Conservation (phyloP, 2,329 filamentous ascomycete species). For the Clonostachys rosea region DNA sequence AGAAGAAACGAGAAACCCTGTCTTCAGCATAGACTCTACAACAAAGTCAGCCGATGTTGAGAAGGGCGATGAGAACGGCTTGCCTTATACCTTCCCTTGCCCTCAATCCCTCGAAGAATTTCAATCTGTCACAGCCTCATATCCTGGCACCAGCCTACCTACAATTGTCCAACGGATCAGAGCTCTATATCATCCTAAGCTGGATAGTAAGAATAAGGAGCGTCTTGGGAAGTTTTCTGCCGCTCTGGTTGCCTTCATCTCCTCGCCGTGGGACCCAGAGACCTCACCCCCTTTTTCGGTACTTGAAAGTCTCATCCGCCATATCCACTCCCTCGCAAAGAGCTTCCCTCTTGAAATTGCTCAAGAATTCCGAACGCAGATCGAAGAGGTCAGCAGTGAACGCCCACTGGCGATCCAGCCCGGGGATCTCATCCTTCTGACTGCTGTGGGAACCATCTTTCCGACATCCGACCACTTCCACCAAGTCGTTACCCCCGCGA, state of each 20-base stretch:
- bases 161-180: constrained; percentile 85
- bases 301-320: constrained; percentile 77
- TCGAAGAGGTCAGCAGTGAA: constrained; percentile 48
- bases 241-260: constrained; percentile 60
- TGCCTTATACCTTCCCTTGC: constrained; percentile 84
- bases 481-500: constrained; percentile 85
- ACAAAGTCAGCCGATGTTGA: constrained; percentile 23
- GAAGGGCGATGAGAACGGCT: constrained; percentile 44
- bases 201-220: constrained; percentile 79
- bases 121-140: constrained; percentile 56
- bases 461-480: constrained; percentile 98
- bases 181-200: constrained; percentile 85
- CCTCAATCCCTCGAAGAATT: constrained; percentile 75
- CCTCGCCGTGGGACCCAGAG: constrained; percentile 29
- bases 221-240: constrained; percentile 67
- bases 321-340: constrained; percentile 89
- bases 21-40: constrained; percentile 42
- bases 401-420: constrained; percentile 48
- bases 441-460: constrained; percentile 79
- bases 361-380: constrained; percentile 69
- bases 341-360: constrained; percentile 76
- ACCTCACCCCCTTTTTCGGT: constrained; percentile 56
- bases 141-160: constrained; percentile 63
- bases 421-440: constrained; percentile 79
- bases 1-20: constrained; percentile 47